Evolutionary conservation across 768 basidiomycete genomes (phyloP), one percentile per base, ranked within the genome.

Genomic region (Cyathus striatus): DNA sequence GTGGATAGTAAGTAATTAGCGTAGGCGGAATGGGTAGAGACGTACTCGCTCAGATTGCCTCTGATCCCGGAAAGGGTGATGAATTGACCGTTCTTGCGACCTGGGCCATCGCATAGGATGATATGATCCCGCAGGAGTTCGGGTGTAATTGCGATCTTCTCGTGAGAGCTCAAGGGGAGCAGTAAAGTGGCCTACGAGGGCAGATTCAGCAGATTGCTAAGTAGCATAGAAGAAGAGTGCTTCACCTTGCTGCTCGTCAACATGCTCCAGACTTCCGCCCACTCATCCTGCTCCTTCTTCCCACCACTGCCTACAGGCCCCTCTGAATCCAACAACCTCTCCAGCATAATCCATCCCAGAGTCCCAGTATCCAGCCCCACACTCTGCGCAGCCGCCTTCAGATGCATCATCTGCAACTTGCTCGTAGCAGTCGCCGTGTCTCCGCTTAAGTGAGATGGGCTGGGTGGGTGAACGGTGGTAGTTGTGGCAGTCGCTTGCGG

Each of bases 71-170:
- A 92, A 25, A 94, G 64, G 0, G 90, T 90, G 3, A 91, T 73
- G 10, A 91, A 60, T 23, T 76, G 73, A 3, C 76, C 69, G 37
- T 68, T 58, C 25, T 68, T 66, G 18, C 70, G 64, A 1, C 75
- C 65, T 13, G 69, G 56, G 1, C 68, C 69, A 40, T 87, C 79
- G 51, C 73, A 81, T 23, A 91, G 70, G 23, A 79, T 66, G 43
- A 95, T 61, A 57, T 99, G 95, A 54, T 96, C 92, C 56, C 78
- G 81, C 23, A 96, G 66, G 44, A 93, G 81, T 2, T 90, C 85
- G n/a, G n/a, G n/a, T n/a, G n/a, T n/a, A 0, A 80, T 63, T 0
- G 85, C 86, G 40, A 91, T 71, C 38, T 68, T 68, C 14, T 79
- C 75, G 16, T 75, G 67, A 21, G 70, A 59, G 2, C 75, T 66